Evolutionary conservation across 768 basidiomycete genomes (phyloP).

Genomic region (Suillus lakei): DNA sequence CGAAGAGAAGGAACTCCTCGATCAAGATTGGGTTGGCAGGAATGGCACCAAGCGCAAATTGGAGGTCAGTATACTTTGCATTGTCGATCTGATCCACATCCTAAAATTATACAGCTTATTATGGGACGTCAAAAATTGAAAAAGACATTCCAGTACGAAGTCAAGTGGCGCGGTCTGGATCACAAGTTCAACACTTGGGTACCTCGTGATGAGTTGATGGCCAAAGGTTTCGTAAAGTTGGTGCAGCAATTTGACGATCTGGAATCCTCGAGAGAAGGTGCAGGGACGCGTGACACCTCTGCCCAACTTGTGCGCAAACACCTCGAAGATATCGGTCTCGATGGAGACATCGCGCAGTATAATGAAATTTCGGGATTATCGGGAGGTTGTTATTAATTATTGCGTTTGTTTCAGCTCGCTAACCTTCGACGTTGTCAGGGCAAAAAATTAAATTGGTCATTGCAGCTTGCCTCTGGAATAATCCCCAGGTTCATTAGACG

Average conservation of each 20-base stretch:
- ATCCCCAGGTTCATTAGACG: conserved; percentile 70
- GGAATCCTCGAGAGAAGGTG: conserved; percentile 94
- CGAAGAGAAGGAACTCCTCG: conserved; percentile 79
- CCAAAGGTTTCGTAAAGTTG: conserved; percentile 87
- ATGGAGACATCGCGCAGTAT: conserved; percentile 98
- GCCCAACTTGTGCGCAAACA: conserved; percentile 86
- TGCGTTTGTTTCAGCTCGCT: conserved; percentile 2
- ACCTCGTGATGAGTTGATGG: conserved; percentile 81
- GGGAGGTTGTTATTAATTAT: conserved; percentile 63
- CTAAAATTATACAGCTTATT: conserved; percentile 54
- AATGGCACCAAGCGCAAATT: conserved; percentile 91
- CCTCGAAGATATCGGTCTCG: conserved; percentile 92
- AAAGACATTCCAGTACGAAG: conserved; percentile 92
- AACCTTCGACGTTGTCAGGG: conserved; percentile 43
- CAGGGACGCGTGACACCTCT: conserved; percentile 87
- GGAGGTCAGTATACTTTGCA: conserved; percentile 57
- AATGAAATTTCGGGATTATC: conserved; percentile 95
- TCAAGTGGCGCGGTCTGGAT: conserved; percentile 84
- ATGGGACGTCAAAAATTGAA: conserved; percentile 98
- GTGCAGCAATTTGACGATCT: conserved; percentile 96
- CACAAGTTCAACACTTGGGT: conserved; percentile 93
- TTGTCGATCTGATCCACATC: conserved; percentile 16
- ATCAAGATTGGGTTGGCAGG: conserved; percentile 89
- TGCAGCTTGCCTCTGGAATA: conserved; percentile 95
- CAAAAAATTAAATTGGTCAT: conserved; percentile 98